Base-by-base conservation (phyloP, 129 eudicot species). In the Pseudognaphalium luteoalbum region DNA sequence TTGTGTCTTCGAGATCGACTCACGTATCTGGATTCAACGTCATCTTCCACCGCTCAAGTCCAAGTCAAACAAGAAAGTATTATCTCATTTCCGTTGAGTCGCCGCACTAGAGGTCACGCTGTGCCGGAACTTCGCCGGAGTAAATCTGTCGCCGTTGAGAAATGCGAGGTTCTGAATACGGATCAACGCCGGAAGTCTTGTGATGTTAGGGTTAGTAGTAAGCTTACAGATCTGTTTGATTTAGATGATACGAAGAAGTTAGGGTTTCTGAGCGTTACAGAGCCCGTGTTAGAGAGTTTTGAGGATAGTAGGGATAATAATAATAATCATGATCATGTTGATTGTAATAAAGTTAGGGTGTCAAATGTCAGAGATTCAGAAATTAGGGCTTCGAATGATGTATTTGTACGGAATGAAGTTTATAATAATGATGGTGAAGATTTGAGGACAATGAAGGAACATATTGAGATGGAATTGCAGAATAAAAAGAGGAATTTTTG, bases 1-100 rank as follows among this genome's bases (percentile, higher is more conserved):
- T 81, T 91, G 2, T 93, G 98, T 74, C 85, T 93, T 11, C 91
- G 84, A 5, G 98, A 93, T 30, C 98, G 98, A 21, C 92, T 93
- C 84, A 77, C 92, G 34, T 85, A 89, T 54, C 88, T 90, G 34
- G 86, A 83, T 74, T 66, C 92, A 33, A 29, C 69, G 2, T 64
- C 68, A 28, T 59, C 66, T 9, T 59, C 83, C 47, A 35, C 68
- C 68, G 81, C 61, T 73, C 78, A 66, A 4, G 62, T n/a, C 21
- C 71, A 73, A 12, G 61, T 77, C 21, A 75, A 64, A 28, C 72
- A 71, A 15, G 66, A 84, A 30, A 72, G 70, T 17, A 64, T 69
- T 34, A 61, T 64, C 50, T 41, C 79, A 1, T 61, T 69, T 19
- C 77, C 77, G 14, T 34, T 57, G 21, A 54, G 80, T 47, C 67